Evolutionary conservation across 1,284 basidiomycete genomes (phyloP), one percentile per base, ranked within the genome.

Genomic region (Sporisorium iseilematis-ciliati): DNA sequence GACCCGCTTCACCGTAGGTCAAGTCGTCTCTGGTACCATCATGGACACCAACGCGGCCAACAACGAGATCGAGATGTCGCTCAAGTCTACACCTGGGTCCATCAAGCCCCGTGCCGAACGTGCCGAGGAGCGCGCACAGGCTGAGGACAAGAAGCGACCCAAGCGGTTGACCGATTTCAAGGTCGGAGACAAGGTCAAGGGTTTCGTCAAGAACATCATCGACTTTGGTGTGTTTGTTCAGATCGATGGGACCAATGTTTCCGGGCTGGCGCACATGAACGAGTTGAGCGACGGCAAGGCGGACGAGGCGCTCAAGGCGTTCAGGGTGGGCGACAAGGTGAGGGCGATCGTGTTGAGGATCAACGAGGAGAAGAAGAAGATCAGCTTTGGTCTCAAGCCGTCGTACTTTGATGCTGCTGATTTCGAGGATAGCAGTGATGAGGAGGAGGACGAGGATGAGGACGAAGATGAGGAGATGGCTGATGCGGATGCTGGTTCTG

Each of bases 181-280:
- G 35, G 81, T 73, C 26, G 87, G 86, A 2, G 81, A 87, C 49
- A 84, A 86, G 69, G 80, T 87, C 41, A 67, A 72, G 31, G 85
- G 84, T 20, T 77, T 80, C 48, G 71, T 87, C 46, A 81, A 85
- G 58, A 81, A 79, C 41, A 89, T 95, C 11, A 92, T 95, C 85
- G 89, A 91, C 40, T 99, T 93, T 81, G 97, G 97, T 18, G 88
- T 97, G 41, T 98, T 99, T 87, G 90, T 99, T 57, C 90, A 92
- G 83, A 91, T 98, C 45, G 90, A 92, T 11, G 91, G 90, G 16
- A 92, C 92, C 1, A 92, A 91, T 79, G 87, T 98, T 53, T 91
- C 89, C 62, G 97, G 97, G 6, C 88, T 99, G 11, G 98, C 96
- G 85, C 97, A 99, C 86, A 94, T 94, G 86, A 78, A 74, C 57